phyloP scores from a whole-genome alignment of 768 basidiomycete species.

The Harrya chromipes region DNA sequence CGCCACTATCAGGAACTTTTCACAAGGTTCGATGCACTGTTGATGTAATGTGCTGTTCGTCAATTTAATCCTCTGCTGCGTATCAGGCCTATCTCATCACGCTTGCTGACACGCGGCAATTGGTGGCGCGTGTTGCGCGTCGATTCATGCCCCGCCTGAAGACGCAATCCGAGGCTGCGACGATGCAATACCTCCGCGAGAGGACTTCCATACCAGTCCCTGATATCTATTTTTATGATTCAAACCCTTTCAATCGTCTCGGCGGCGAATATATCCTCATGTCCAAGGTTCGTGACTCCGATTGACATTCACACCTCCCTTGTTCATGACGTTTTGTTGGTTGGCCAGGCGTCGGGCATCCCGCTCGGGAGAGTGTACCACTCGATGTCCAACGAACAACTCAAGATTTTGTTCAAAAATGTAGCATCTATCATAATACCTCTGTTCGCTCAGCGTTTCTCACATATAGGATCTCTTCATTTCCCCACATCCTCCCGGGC shows the following conservation, averaged over 20 bases:
- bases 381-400: slow-evolving; percentile 60
- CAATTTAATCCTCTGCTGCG: slow-evolving; percentile 5
- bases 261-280: slow-evolving; percentile 86
- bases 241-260: slow-evolving; percentile 80
- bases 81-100: slow-evolving; percentile 73
- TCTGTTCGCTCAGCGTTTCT: slow-evolving; percentile 74
- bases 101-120: slow-evolving; percentile 53
- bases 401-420: slow-evolving; percentile 64
- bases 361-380: slow-evolving; percentile 71
- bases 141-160: slow-evolving; percentile 85
- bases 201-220: slow-evolving; percentile 73
- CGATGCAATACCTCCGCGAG: slow-evolving; percentile 74
- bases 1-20: slow-evolving; percentile 62
- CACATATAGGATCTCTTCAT: slow-evolving; percentile 73
- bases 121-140: slow-evolving; percentile 79
- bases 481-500: slow-evolving; percentile 22
- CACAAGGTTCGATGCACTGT: slow-evolving; percentile 58
- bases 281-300: slow-evolving; percentile 60
- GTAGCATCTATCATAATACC: slow-evolving; percentile 67
- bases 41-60: background rate
- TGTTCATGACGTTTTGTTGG: background rate
- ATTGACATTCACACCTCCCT: slow-evolving; percentile 1
- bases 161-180: slow-evolving; percentile 85
- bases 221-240: slow-evolving; percentile 70
- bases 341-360: slow-evolving; percentile 63